Percentiles rank a stretch among this genome's conserved stretches.
phyloP scores from a whole-genome alignment of 2,329 filamentous ascomycete genomes.

The Exophiala alcalophila region DNA sequence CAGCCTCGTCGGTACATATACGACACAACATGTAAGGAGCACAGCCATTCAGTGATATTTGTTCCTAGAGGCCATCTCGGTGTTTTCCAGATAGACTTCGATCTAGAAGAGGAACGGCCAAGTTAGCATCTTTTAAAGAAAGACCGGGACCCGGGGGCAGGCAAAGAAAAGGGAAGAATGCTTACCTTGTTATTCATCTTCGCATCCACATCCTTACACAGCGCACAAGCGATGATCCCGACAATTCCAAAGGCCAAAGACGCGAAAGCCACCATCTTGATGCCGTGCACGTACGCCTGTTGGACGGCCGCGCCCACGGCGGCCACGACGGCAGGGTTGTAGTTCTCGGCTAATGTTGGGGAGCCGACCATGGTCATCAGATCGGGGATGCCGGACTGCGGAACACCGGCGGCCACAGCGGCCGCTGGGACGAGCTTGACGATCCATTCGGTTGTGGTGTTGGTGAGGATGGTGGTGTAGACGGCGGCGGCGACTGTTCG shows the following conservation, averaged over 20 bases:
- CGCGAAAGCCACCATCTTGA: slow-evolving; percentile 24
- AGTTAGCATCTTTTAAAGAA: neutral
- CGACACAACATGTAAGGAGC: no score
- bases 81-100: slow-evolving; percentile 21
- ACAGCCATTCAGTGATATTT: no score
- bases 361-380: slow-evolving; percentile 1
- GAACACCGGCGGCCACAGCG: slow-evolving; percentile 37
- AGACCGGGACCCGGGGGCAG: neutral
- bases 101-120: slow-evolving; percentile 24
- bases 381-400: slow-evolving; percentile 9
- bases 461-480: slow-evolving; percentile 43
- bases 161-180: neutral
- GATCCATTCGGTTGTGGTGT: slow-evolving; percentile 29
- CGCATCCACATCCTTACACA: slow-evolving; percentile 35
- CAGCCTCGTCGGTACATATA: no score
- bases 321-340: neutral
- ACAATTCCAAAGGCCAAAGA: slow-evolving; percentile 36
- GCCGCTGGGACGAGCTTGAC: slow-evolving; percentile 37
- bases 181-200: slow-evolving; percentile 36
- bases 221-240: slow-evolving; percentile 33
- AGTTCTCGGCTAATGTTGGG: slow-evolving; percentile 2
- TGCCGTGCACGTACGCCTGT: slow-evolving; percentile 7
- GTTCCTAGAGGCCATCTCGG: slow-evolving; percentile 8
- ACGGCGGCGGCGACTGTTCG: slow-evolving; percentile 41
- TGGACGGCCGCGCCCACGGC: neutral